Conservation (phyloP, 2,329 filamentous ascomycete genomes). For the Colletotrichum brevisporum region DNA sequence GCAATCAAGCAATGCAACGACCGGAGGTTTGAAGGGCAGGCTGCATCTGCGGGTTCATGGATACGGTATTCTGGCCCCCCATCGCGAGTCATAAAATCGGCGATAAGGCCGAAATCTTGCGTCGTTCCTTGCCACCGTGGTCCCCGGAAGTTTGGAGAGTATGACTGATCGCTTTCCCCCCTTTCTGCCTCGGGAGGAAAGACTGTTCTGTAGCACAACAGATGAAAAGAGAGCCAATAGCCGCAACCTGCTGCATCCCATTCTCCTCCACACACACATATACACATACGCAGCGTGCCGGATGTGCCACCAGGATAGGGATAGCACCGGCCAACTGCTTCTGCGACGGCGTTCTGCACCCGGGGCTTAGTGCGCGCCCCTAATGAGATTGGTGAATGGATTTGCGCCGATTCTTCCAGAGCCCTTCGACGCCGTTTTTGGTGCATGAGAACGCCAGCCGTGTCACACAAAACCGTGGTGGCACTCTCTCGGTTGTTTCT, state of each 20-base stretch:
- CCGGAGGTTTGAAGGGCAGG: neutral
- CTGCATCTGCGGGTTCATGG: neutral
- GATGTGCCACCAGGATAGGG: slow-evolving; percentile 41
- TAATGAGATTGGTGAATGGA: slow-evolving; percentile 10
- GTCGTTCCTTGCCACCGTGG: neutral
- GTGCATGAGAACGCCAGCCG: slow-evolving; percentile 1
- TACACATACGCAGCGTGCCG: slow-evolving; percentile 25
- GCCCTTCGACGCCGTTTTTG: slow-evolving; percentile 28
- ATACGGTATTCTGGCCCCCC: neutral
- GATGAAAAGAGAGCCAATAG: slow-evolving; percentile 23
- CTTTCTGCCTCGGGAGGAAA: slow-evolving; percentile 13
- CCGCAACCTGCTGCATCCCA: slow-evolving; percentile 6
- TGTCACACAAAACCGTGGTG: slow-evolving; percentile 28
- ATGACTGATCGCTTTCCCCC: neutral
- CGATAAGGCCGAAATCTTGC: slow-evolving; percentile 15
- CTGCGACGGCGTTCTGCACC: slow-evolving; percentile 19
- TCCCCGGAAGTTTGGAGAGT: too few species aligned
- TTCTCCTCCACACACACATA: neutral
- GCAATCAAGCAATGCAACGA: slow-evolving; percentile 5
- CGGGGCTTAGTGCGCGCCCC: slow-evolving; percentile 22
- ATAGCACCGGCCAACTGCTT: slow-evolving; percentile 32
- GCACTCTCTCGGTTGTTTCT: slow-evolving; percentile 27
- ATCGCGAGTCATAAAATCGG: slow-evolving; percentile 19
- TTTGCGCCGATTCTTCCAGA: slow-evolving; percentile 27
- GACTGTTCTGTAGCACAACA: neutral